These are phyloP conservation scores for Diplogelasinospora grovesii DNA, from an alignment of 495 filamentous ascomycete species.

Conservation along the genomic window DNA sequence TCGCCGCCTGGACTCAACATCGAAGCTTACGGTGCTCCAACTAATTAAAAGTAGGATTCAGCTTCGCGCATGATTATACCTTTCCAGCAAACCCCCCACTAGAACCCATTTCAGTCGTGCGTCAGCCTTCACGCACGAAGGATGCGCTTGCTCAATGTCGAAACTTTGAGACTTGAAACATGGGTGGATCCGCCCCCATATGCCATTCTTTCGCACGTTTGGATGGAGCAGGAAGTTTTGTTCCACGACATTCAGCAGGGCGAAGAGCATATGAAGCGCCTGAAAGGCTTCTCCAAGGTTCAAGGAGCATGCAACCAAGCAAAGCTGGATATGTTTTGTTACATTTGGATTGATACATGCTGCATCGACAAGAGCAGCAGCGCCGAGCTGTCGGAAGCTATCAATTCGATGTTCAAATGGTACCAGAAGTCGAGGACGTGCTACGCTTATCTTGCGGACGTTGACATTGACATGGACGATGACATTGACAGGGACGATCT, in stretches of 20 bases:
- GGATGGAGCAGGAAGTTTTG: slow-evolving; percentile 4
- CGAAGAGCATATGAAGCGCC: not conserved
- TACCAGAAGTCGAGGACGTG: slow-evolving; percentile 2
- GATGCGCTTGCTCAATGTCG: too few relatives aligned
- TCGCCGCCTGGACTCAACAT: too few relatives aligned
- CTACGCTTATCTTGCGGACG: slow-evolving; percentile 7
- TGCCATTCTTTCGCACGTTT: slow-evolving; percentile 1
- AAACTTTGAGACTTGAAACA: too few relatives aligned
- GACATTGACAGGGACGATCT: not conserved
- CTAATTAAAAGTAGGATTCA: too few relatives aligned
- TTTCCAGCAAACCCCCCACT: too few relatives aligned
- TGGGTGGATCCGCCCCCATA: too few relatives aligned
- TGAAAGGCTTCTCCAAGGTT: slow-evolving; percentile 4
- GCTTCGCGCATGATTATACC: too few relatives aligned
- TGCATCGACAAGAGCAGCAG: slow-evolving; percentile 11
- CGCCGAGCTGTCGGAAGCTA: too few relatives aligned
- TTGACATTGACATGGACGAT: too few relatives aligned
- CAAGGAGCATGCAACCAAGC: slow-evolving; percentile 2
- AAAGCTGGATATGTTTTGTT: not conserved
- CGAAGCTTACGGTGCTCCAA: too few relatives aligned
- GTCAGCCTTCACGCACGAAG: too few relatives aligned
- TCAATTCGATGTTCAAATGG: slow-evolving; percentile 14
- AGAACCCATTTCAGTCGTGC: too few relatives aligned
- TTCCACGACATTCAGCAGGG: not conserved
- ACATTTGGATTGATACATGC: slow-evolving; percentile 12